A percentile compares a stretch with the other conserved stretches of the same genome.
Conservation (phyloP, 805 yeast species). For the Teunomyces funiuensis region DNA sequence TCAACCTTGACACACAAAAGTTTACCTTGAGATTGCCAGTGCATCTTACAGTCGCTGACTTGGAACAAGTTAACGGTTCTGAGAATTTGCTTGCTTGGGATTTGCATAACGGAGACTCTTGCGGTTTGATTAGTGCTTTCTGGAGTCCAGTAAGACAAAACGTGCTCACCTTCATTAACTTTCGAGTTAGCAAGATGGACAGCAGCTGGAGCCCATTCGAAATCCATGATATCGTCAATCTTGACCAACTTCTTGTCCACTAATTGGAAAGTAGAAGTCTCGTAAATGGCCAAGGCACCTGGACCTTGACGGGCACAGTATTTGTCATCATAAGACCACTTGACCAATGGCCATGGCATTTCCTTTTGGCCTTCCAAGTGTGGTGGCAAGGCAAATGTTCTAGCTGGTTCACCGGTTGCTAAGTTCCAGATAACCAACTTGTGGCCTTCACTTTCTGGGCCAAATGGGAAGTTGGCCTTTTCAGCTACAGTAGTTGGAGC, state of each 20-base stretch:
- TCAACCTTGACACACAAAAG: constrained; percentile 91
- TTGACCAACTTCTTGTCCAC: constrained; percentile 84
- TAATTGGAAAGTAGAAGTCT: constrained; percentile 72
- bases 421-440: constrained; percentile 92
- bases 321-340: constrained; percentile 91
- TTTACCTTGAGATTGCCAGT: constrained; percentile 90
- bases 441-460: constrained; percentile 87
- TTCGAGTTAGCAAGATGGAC: constrained; percentile 61
- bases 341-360: constrained; percentile 94
- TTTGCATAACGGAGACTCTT: constrained; percentile 84
- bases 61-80: constrained; percentile 94
- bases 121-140: constrained; percentile 92
- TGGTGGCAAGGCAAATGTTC: constrained; percentile 89
- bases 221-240: constrained; percentile 82
- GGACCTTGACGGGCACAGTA: constrained; percentile 96
- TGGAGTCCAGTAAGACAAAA: constrained; percentile 95
- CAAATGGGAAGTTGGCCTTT: constrained; percentile 74
- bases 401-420: constrained; percentile 73
- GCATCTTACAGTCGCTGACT: constrained; percentile 84
- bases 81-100: constrained; percentile 77
- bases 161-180: constrained; percentile 55
- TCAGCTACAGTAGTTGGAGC: constrained; percentile 63
- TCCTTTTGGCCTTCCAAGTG: constrained; percentile 62
- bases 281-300: constrained; percentile 88
- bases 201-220: constrained; percentile 92